A percentile compares a stretch with the other conserved stretches of the same genome.
phyloP scores from a whole-genome alignment of 768 basidiomycete species.

The Lenzites betulinus region DNA sequence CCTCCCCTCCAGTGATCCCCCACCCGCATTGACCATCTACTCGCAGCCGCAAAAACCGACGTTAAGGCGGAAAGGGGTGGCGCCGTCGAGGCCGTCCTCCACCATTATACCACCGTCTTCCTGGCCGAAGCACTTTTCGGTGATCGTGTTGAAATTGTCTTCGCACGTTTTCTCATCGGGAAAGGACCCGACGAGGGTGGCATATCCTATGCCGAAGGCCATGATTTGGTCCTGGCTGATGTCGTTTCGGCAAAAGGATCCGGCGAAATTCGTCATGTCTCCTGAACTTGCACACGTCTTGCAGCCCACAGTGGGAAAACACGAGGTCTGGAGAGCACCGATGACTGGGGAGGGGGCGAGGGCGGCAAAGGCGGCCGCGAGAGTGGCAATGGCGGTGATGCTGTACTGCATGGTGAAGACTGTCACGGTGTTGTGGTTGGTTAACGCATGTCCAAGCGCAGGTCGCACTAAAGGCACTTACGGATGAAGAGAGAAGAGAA shows the following conservation, averaged over 20 bases:
- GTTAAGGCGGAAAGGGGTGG: neutral
- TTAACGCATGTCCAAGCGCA: too few relatives aligned
- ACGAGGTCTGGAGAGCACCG: too few relatives aligned
- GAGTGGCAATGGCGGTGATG: neutral
- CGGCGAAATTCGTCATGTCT: too few relatives aligned
- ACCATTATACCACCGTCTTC: conserved; percentile 1
- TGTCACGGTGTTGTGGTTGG: too few relatives aligned
- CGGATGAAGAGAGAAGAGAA: too few relatives aligned
- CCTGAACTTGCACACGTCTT: neutral
- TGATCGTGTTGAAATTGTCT: conserved; percentile 1
- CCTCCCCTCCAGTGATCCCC: neutral
- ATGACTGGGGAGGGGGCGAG: neutral
- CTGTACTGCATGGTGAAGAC: conserved; percentile 5
- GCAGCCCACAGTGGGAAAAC: neutral
- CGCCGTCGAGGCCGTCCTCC: conserved; percentile 2
- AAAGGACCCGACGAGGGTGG: conserved; percentile 1
- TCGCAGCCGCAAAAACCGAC: conserved; percentile 8
- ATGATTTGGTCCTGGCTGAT: neutral
- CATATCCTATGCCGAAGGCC: neutral
- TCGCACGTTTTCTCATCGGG: neutral
- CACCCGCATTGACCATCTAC: neutral
- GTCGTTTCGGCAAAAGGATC: too few relatives aligned
- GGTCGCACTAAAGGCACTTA: too few relatives aligned
- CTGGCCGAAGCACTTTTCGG: conserved; percentile 1
- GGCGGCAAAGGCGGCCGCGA: neutral